Evolutionary conservation across 441 rosid genomes (phyloP).

Genomic region (Pelargonium fulgidum): DNA sequence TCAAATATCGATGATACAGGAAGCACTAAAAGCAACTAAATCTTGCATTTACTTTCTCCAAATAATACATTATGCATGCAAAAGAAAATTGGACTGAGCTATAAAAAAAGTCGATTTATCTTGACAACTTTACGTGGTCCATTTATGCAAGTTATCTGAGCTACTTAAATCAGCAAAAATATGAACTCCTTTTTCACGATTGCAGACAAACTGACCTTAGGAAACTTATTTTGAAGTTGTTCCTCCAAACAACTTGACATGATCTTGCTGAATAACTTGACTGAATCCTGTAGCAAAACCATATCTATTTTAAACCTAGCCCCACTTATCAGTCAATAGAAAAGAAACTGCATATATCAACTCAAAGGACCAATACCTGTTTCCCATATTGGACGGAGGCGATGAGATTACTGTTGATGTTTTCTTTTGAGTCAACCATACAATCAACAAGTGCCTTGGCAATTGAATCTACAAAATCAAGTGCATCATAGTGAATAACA

Average conservation of each 20-base stretch:
- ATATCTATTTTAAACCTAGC: not conserved
- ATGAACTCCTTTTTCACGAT: not conserved
- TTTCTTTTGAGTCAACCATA: slow-evolving; percentile 61
- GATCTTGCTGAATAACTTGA: slow-evolving; percentile 36
- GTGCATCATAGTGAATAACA: slow-evolving; percentile 7
- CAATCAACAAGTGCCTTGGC: slow-evolving; percentile 45
- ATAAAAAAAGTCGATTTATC: too few species aligned
- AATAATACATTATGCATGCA: not conserved
- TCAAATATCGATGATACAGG: too few species aligned
- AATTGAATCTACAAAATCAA: slow-evolving; percentile 36
- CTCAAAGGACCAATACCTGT: slow-evolving; percentile 34
- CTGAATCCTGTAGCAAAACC: slow-evolving; percentile 41
- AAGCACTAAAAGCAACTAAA: not conserved
- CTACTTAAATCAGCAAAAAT: not conserved
- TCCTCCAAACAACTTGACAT: slow-evolving; percentile 42
- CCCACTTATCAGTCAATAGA: not conserved
- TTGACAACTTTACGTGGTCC: too few species aligned
- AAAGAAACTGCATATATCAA: slow-evolving; percentile 11
- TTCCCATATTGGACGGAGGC: slow-evolving; percentile 31
- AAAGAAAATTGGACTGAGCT: not conserved
- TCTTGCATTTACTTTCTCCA: not conserved
- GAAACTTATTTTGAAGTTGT: slow-evolving; percentile 25
- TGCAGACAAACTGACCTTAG: slow-evolving; percentile 42
- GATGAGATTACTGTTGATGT: slow-evolving; percentile 43
- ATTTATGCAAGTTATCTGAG: too few species aligned